These are phyloP conservation scores for Metarhizium rileyi DNA, from an alignment of 2,329 filamentous ascomycete species.

Conservation along the genomic window DNA sequence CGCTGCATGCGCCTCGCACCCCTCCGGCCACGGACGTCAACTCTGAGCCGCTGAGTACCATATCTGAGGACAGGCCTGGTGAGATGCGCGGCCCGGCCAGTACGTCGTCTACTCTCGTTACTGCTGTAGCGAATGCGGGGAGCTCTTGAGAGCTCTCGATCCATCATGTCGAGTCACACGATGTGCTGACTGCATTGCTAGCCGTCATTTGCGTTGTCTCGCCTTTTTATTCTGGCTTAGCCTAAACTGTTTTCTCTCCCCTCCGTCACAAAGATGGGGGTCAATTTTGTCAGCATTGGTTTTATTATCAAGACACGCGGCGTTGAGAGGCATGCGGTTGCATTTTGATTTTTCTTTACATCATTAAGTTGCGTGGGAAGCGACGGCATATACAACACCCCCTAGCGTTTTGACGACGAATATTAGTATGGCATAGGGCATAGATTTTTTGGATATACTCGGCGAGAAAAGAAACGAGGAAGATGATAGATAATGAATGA, in stretches of 20 bases:
- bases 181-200: background rate
- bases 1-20: constrained; percentile 42
- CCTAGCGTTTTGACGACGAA: background rate
- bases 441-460: too few relatives aligned
- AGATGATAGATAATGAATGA: background rate
- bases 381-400: background rate
- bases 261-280: too few relatives aligned
- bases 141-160: constrained; percentile 1
- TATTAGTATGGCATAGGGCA: too few relatives aligned
- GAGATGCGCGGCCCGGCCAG: constrained; percentile 9
- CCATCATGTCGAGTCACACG: background rate
- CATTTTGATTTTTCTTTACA: background rate
- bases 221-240: background rate
- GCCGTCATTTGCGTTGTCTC: background rate
- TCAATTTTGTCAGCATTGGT: too few relatives aligned
- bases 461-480: too few relatives aligned
- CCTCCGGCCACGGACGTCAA: constrained; percentile 28
- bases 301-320: background rate
- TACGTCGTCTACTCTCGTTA: background rate
- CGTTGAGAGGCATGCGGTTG: background rate
- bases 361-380: background rate
- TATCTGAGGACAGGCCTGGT: constrained; percentile 20
- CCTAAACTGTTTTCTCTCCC: background rate
- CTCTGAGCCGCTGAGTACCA: constrained; percentile 20
- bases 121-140: background rate